Evolutionary conservation across 2,329 filamentous ascomycete genomes (phyloP), one percentile per base, ranked within the genome.

Genomic region (Didymella keratinophila): DNA sequence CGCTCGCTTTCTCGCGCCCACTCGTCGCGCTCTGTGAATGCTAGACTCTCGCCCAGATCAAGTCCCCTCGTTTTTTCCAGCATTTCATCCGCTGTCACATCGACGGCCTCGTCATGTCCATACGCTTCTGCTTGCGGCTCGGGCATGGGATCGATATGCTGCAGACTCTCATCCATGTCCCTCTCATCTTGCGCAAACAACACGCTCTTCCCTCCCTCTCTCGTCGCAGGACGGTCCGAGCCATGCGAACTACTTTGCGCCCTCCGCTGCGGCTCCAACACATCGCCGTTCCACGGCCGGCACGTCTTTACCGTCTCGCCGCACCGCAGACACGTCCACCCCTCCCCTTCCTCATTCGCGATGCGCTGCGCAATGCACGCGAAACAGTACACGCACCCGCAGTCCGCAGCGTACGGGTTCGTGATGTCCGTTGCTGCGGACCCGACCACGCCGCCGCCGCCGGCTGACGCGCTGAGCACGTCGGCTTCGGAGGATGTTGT

Each of bases 331-430:
- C 95, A 99, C 11, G 87, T 85, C 92, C 93, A 97, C 2, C 94
- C 94, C 72, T 97, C 92, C 30, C 94, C 95, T 74, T 97, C 94
- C 77, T 98, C 94, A 5, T 89, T 87, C 77, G 97, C 94, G 42
- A 99, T 84, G 59, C 91, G 87, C 57, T 93, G 92, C 3, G 93
- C 92, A n/a, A 98, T 79, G 72, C 95, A 99, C 18, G 96, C 92
- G 73, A 96, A 99, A 78, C 95, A 99, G 79, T 98, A 99, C 58
- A 97, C 84, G 76, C 93, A 97, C 0, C 90, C 90, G 70, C 95
- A 99, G 0, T 92, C 89, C 2, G 93, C 87, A 78, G 97, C 92
- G 75, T 99, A 99, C 0, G 95, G 93, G 74, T 98, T 99, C 4
- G 94, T 97, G 61, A 98, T 89, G 70, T 98, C 95, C 0, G 93